Evolutionary conservation across 495 filamentous ascomycete species (phyloP).

Genomic region (Neurospora africana): DNA sequence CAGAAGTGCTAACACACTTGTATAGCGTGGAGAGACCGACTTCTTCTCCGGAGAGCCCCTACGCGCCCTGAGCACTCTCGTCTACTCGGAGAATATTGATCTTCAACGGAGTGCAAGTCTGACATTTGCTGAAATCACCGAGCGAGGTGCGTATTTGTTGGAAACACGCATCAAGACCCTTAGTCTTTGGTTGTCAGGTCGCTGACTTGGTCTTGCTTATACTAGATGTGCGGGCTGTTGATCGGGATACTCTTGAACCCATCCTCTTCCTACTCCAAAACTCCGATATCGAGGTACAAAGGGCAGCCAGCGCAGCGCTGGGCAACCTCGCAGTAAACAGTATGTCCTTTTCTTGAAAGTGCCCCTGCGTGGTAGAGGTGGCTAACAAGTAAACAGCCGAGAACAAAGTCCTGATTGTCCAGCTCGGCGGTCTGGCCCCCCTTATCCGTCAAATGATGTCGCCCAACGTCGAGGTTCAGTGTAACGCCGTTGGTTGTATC

Average conservation of each 20-base stretch:
- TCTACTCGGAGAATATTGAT: conserved; percentile 98
- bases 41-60: conserved; percentile 98
- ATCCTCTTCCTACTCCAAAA: conserved; percentile 93
- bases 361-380: conserved; percentile 1
- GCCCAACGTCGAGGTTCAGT: conserved; percentile 97
- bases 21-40: conserved; percentile 81
- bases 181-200: not conserved
- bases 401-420: conserved; percentile 94
- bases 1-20: conserved; percentile 13
- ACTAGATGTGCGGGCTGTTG: conserved; percentile 90
- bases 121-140: conserved; percentile 98
- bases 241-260: conserved; percentile 85
- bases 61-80: conserved; percentile 83
- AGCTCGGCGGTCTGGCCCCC: conserved; percentile 78
- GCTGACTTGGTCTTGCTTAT: conserved; percentile 13
- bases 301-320: conserved; percentile 89
- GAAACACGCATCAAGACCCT: not conserved
- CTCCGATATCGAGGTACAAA: conserved; percentile 91
- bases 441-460: conserved; percentile 98
- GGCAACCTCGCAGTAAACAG: conserved; percentile 96
- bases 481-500: conserved; percentile 97
- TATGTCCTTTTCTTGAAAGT: conserved; percentile 34
- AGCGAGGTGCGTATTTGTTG: conserved; percentile 61
- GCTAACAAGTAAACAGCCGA: conserved; percentile 61
- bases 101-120: conserved; percentile 94